These are phyloP conservation scores for Schwanniomyces yamadae DNA, from an alignment of 805 yeast species.

Conservation along the genomic window DNA sequence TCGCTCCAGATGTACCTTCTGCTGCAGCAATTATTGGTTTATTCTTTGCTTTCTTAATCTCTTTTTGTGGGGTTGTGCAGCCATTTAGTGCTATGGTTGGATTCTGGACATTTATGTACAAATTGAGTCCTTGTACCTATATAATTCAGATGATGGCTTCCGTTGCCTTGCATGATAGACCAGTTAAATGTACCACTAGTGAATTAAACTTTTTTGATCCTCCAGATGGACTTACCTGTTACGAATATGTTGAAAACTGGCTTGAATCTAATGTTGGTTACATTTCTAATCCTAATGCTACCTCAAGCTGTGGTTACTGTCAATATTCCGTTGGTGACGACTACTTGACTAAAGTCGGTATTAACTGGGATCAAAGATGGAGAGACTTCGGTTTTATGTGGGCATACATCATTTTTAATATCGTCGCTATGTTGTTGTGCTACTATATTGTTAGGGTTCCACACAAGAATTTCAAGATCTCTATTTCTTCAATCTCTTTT, in stretches of 20 bases:
- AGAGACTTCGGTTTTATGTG: conserved; percentile 63
- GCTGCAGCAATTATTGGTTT: conserved; percentile 61
- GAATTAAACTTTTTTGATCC: conserved; percentile 31
- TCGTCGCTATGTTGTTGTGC: conserved; percentile 32
- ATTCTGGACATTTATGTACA: conserved; percentile 83
- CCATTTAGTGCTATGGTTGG: conserved; percentile 60
- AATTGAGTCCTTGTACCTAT: conserved; percentile 69
- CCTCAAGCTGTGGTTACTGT: conserved; percentile 51
- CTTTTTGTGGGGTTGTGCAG: conserved; percentile 71
- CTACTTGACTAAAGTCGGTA: conserved; percentile 42
- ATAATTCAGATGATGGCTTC: conserved; percentile 55
- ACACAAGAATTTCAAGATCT: background rate
- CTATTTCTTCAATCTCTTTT: no score
- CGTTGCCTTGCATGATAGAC: conserved; percentile 44
- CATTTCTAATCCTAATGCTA: conserved; percentile 49
- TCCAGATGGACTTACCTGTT: conserved; percentile 64
- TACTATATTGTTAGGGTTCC: conserved; percentile 1
- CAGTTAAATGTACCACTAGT: conserved; percentile 35
- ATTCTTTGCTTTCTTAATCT: conserved; percentile 53
- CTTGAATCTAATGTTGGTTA: conserved; percentile 52
- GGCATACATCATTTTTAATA: conserved; percentile 55
- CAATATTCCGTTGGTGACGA: conserved; percentile 44
- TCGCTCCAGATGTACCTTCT: conserved; percentile 64
- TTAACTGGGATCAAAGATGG: conserved; percentile 52
- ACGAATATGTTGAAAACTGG: conserved; percentile 47